Conservation (phyloP, 768 basidiomycete species). For the Podaxis pistillaris region DNA sequence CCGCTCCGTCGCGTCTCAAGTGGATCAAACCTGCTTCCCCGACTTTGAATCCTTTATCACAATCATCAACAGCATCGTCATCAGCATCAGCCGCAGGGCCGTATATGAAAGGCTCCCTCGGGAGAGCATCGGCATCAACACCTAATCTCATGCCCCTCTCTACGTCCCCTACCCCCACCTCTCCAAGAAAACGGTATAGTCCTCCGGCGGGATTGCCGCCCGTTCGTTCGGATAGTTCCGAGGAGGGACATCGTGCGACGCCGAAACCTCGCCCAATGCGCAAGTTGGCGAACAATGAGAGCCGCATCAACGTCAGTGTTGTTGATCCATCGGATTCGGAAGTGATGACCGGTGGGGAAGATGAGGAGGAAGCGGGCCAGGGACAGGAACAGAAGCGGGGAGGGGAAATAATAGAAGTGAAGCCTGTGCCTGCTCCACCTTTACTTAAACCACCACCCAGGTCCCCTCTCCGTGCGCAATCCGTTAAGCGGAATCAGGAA, state of each 20-base stretch:
- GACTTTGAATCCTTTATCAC: neutral
- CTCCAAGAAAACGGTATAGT: conserved; percentile 46
- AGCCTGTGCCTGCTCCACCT: conserved; percentile 37
- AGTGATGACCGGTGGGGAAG: conserved; percentile 12
- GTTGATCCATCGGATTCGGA: conserved; percentile 19
- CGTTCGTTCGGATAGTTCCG: conserved; percentile 56
- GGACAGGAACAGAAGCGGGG: conserved; percentile 16
- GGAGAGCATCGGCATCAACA: conserved; percentile 56
- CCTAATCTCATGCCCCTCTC: conserved; percentile 50
- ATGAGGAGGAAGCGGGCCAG: conserved; percentile 18
- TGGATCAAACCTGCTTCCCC: conserved; percentile 23
- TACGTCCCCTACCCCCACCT: conserved; percentile 36
- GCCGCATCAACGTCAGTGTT: conserved; percentile 3
- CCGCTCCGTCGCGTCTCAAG: conserved; percentile 44
- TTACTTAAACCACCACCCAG: conserved; percentile 38
- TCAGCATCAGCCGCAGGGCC: conserved; percentile 21
- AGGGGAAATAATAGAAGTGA: conserved; percentile 26
- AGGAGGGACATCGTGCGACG: conserved; percentile 26
- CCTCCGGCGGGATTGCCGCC: conserved; percentile 51
- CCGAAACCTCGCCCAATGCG: conserved; percentile 10
- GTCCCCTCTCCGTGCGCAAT: conserved; percentile 50
- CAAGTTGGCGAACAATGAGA: conserved; percentile 1
- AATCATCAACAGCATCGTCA: conserved; percentile 5
- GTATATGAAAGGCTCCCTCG: conserved; percentile 36
- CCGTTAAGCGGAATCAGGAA: conserved; percentile 21